Percentiles rank a stretch among this genome's conserved stretches.
These are phyloP conservation scores for Alternaria longipes DNA, from an alignment of 2,329 filamentous ascomycete genomes.

Conservation along the genomic window DNA sequence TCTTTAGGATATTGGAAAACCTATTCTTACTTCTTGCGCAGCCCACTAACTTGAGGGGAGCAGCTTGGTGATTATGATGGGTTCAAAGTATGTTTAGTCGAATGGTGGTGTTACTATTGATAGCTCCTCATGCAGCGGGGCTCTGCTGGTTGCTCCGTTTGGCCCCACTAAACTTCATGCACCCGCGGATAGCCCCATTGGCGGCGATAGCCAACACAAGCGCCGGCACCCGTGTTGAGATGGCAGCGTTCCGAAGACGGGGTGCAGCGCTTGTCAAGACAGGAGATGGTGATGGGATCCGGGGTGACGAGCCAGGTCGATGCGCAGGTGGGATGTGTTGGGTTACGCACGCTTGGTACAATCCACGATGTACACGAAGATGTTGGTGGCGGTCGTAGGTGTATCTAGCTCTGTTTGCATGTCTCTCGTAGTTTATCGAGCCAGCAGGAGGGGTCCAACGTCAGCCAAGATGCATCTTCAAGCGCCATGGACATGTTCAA, in stretches of 20 bases:
- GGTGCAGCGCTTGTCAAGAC: conserved; percentile 24
- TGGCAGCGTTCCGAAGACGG: not conserved
- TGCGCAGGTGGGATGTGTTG: conserved; percentile 13
- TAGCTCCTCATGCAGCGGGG: conserved; percentile 26
- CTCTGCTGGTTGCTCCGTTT: conserved; percentile 20
- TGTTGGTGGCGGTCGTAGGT: conserved; percentile 13
- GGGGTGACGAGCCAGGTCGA: conserved; percentile 17
- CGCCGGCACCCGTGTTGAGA: conserved; percentile 9
- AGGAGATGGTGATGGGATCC: conserved; percentile 15
- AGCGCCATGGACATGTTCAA: conserved; percentile 14
- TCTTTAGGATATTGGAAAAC: conserved; percentile 12
- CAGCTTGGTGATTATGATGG: conserved; percentile 4
- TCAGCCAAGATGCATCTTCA: conserved; percentile 32
- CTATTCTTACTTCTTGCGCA: conserved; percentile 16
- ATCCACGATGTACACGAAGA: conserved; percentile 17
- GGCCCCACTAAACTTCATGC: conserved; percentile 14
- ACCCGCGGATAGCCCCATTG: conserved; percentile 15
- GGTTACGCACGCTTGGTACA: not conserved
- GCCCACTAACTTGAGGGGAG: conserved; percentile 6
- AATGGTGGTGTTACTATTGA: conserved; percentile 24
- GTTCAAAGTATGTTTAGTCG: conserved; percentile 4
- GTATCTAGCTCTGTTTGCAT: conserved; percentile 5
- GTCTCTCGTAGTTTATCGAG: conserved; percentile 8
- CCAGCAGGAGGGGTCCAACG: conserved; percentile 35
- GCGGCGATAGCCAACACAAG: conserved; percentile 12